Conservation (phyloP, 352 stramenopile genomes). For the Proteromonas lacertae region DNA sequence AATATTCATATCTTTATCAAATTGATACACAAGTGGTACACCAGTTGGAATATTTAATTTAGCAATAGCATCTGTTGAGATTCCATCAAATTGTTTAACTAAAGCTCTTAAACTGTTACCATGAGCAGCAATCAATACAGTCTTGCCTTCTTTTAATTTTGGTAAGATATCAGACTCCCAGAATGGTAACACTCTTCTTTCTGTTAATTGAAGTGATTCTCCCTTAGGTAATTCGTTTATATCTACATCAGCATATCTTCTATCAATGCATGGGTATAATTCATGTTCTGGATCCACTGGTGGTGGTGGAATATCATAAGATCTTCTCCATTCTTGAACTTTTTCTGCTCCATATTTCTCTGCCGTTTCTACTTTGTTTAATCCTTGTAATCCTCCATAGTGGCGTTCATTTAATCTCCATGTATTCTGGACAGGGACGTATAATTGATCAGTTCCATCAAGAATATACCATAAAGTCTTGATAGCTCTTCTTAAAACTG, state of each 20-base stretch:
- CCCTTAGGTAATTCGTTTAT: constrained; percentile 35
- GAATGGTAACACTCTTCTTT: constrained; percentile 47
- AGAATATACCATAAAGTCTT: constrained; percentile 64
- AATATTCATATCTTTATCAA: constrained; percentile 13
- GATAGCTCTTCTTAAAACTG: constrained; percentile 66
- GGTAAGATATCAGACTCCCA: constrained; percentile 57
- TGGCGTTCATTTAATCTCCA: constrained; percentile 55
- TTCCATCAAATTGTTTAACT: constrained; percentile 64
- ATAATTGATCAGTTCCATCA: constrained; percentile 60
- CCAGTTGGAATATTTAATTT: constrained; percentile 68
- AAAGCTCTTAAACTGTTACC: constrained; percentile 58
- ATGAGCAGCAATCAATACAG: constrained; percentile 71
- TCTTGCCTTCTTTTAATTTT: constrained; percentile 51
- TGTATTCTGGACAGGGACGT: constrained; percentile 62
- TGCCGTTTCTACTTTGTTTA: constrained; percentile 51
- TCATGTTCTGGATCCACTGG: constrained; percentile 29
- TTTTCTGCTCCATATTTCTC: constrained; percentile 49
- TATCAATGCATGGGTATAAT: constrained; percentile 56
- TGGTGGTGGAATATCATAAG: constrained; percentile 45
- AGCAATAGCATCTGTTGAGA: constrained; percentile 57
- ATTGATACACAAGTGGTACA: constrained; percentile 36
- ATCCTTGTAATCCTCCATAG: constrained; percentile 40
- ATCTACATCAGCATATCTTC: constrained; percentile 43
- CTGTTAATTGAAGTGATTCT: constrained; percentile 60
- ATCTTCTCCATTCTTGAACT: constrained; percentile 57